These are phyloP conservation scores for Musa troglodytarum DNA, from an alignment of 176 grass and related monocot genomes.

Conservation along the genomic window DNA sequence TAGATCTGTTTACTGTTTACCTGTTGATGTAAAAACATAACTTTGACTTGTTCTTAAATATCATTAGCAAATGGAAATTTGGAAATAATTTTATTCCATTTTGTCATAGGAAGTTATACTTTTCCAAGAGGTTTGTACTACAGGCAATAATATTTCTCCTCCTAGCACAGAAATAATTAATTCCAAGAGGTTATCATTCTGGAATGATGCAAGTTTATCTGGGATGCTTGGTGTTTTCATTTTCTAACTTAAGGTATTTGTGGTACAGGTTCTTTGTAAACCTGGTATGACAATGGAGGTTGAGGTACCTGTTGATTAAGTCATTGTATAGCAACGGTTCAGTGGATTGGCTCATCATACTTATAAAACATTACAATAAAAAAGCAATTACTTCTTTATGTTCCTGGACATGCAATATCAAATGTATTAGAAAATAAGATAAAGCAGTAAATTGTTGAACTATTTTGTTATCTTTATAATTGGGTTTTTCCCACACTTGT, in stretches of 20 bases:
- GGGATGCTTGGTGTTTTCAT: background rate
- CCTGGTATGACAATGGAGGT: background rate
- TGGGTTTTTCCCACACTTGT: too few relatives aligned
- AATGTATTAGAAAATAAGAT: background rate
- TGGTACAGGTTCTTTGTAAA: conserved; percentile 9
- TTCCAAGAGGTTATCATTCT: background rate
- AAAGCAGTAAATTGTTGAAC: too few relatives aligned
- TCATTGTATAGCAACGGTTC: background rate
- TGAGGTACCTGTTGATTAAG: conserved; percentile 4
- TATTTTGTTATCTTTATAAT: too few relatives aligned
- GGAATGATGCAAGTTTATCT: too few relatives aligned
- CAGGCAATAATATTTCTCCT: too few relatives aligned
- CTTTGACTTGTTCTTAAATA: too few relatives aligned
- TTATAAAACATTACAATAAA: background rate
- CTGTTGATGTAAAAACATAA: too few relatives aligned
- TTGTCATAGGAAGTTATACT: too few relatives aligned
- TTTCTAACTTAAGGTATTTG: background rate
- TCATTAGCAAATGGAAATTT: too few relatives aligned
- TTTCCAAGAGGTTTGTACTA: too few relatives aligned
- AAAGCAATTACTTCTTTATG: background rate
- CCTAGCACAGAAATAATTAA: background rate
- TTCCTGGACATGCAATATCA: background rate
- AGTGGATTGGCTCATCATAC: conserved; percentile 4
- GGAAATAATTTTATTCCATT: too few relatives aligned
- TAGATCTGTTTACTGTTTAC: too few relatives aligned